These are phyloP conservation scores for Amanita phalloides DNA, from an alignment of 768 basidiomycete species.

Conservation along the genomic window DNA sequence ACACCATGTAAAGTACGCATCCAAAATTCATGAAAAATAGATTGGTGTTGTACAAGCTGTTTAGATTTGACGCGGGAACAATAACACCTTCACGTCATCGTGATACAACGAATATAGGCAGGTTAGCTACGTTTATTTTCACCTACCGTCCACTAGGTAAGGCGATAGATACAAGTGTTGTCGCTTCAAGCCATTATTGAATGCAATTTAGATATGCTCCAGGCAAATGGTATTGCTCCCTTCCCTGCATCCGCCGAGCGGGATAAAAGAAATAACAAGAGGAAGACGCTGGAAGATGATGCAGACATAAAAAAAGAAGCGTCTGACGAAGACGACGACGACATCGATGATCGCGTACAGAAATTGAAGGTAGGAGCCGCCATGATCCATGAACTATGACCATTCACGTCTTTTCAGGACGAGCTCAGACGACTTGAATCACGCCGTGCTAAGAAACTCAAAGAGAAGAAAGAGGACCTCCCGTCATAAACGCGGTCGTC, in stretches of 20 bases:
- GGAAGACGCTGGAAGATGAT: neutral
- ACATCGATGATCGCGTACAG: neutral
- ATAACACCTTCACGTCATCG: neutral
- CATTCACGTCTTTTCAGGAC: neutral
- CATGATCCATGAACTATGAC: neutral
- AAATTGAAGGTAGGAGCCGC: neutral
- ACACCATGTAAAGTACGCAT: constrained; percentile 14
- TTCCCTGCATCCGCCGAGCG: neutral
- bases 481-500: neutral
- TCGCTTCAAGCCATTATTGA: too few species aligned
- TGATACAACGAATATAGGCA: neutral
- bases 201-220: constrained; percentile 7
- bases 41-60: neutral
- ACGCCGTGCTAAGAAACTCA: constrained; percentile 1
- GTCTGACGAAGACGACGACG: neutral
- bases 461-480: neutral
- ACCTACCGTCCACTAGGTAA: constrained; percentile 15
- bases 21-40: neutral
- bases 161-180: neutral
- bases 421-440: neutral
- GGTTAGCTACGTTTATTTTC: constrained; percentile 13
- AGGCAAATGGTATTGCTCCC: constrained; percentile 11
- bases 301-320: neutral
- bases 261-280: neutral
- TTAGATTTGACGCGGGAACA: neutral